These are phyloP conservation scores for Nakataea oryzae DNA, from an alignment of 2,329 filamentous ascomycete genomes.

Conservation along the genomic window DNA sequence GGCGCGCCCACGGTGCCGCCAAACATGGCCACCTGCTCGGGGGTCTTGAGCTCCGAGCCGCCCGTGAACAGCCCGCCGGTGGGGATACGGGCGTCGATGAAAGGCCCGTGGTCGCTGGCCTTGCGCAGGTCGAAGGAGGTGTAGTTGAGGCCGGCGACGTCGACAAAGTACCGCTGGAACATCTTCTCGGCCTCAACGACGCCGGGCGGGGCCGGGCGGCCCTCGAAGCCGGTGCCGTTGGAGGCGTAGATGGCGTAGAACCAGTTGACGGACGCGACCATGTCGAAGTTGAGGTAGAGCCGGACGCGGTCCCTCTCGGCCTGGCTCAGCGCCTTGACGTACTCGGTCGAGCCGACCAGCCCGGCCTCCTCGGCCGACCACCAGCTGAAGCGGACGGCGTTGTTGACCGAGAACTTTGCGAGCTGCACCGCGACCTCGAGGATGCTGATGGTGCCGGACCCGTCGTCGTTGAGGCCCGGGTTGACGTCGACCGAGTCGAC, in stretches of 20 bases:
- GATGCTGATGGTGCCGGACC: slow-evolving; percentile 52
- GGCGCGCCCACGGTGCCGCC: slow-evolving; percentile 47
- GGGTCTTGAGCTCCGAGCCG: slow-evolving; percentile 38
- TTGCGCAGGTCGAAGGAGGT: slow-evolving; percentile 48
- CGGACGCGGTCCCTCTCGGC: slow-evolving; percentile 37
- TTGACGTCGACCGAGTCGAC: slow-evolving; percentile 52
- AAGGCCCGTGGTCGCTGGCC: slow-evolving; percentile 60
- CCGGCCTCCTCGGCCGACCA: slow-evolving; percentile 48
- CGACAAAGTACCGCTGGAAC: slow-evolving; percentile 36
- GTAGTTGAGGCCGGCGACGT: slow-evolving; percentile 20
- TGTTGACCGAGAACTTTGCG: slow-evolving; percentile 24
- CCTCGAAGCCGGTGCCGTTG: slow-evolving; percentile 51
- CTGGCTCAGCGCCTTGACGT: slow-evolving; percentile 31
- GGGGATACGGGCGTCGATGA: slow-evolving; percentile 54
- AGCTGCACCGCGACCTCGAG: slow-evolving; percentile 54
- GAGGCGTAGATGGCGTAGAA: slow-evolving; percentile 47
- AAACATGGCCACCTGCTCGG: slow-evolving; percentile 46
- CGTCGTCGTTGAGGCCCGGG: slow-evolving; percentile 71
- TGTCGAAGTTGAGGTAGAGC: slow-evolving; percentile 47
- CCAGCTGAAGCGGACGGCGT: slow-evolving; percentile 47
- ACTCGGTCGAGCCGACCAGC: slow-evolving; percentile 46
- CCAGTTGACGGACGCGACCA: slow-evolving; percentile 41
- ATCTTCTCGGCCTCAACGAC: slow-evolving; percentile 42
- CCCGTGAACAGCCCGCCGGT: slow-evolving; percentile 57
- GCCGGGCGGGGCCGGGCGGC: slow-evolving; percentile 39